These are phyloP conservation scores for Zygotorulaspora florentina DNA, from an alignment of 805 yeast species.

Conservation along the genomic window DNA sequence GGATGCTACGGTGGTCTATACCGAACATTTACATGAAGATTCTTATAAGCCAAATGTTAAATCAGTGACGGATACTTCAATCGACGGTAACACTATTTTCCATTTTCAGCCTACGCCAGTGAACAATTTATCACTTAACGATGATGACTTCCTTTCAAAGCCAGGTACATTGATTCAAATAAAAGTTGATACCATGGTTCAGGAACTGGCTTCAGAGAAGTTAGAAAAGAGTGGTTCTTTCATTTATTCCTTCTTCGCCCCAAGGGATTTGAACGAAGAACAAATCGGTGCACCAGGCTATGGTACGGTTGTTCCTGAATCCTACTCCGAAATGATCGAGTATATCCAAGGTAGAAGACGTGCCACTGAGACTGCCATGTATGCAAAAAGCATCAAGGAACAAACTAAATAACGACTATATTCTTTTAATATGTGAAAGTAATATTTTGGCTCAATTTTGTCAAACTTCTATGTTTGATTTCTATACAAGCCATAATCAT, in stretches of 20 bases:
- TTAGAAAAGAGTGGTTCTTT: conserved; percentile 79
- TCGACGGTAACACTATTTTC: conserved; percentile 27
- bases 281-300: conserved; percentile 48
- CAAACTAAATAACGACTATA: not conserved
- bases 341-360: conserved; percentile 88
- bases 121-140: conserved; percentile 47
- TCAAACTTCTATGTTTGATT: not conserved
- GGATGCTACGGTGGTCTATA: conserved; percentile 79
- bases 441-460: not conserved
- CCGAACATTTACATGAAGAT: conserved; percentile 64
- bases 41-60: conserved; percentile 22
- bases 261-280: conserved; percentile 44
- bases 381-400: conserved; percentile 33
- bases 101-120: conserved; percentile 57
- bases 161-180: conserved; percentile 92
- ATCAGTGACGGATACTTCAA: conserved; percentile 28
- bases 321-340: conserved; percentile 89
- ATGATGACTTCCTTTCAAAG: conserved; percentile 55
- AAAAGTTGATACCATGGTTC: conserved; percentile 77
- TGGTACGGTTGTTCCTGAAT: conserved; percentile 76
- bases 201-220: conserved; percentile 57
- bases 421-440: not conserved
- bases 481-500: not conserved
- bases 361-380: conserved; percentile 74
- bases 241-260: conserved; percentile 84